Evolutionary conservation across 495 filamentous ascomycete species (phyloP), one percentile per base, ranked within the genome.

Genomic region (Pyrenopolyporus hunteri): DNA sequence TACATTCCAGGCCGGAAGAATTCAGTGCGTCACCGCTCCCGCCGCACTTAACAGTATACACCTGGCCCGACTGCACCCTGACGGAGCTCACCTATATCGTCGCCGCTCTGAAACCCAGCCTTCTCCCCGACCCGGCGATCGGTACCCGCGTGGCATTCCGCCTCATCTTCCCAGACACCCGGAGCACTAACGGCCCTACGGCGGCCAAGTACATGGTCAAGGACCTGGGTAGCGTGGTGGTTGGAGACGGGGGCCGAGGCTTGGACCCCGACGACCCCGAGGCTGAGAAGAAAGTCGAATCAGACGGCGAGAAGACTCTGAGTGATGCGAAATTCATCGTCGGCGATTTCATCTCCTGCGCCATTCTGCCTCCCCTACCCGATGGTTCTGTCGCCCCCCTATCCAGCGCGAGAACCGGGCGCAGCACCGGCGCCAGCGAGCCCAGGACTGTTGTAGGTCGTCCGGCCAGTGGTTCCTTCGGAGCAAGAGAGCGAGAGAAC

Each of bases 61-160:
- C 92, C 66, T 96, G 91, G 91, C 83, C 82, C 52, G 84, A 83
- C 68, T 93, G 89, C 79, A 90, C 91, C 8, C 84, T 98, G 11
- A 79, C 81, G 66, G 92, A 97, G 75, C 87, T 97, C 28, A 83
- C 88, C 5, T 66, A 74, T 6, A 84, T 88, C 67, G 87, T 97
- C 14, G 70, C 71, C 26, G 63, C 65, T 19, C 59, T 66, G 28
- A 60, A 64, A 23, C 64, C 67, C 0, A 2, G 45, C 4, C 71
- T 93, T 51, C 84, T 96, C 17, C 90, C 93, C n/a, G 65, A 79
- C 46, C 91, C 89, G 0, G 82, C 85, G 16, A 81, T 91, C 37
- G 92, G 93, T 53, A 93, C 92, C 2, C 85, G 93, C 39, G 81
- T 97, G 32, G 85, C 86, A 46, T 98, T 92, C 80, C 87, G 92